These are phyloP conservation scores for Trichoderma atrobrunneum DNA, from an alignment of 2,329 filamentous ascomycete genomes.

Conservation along the genomic window DNA sequence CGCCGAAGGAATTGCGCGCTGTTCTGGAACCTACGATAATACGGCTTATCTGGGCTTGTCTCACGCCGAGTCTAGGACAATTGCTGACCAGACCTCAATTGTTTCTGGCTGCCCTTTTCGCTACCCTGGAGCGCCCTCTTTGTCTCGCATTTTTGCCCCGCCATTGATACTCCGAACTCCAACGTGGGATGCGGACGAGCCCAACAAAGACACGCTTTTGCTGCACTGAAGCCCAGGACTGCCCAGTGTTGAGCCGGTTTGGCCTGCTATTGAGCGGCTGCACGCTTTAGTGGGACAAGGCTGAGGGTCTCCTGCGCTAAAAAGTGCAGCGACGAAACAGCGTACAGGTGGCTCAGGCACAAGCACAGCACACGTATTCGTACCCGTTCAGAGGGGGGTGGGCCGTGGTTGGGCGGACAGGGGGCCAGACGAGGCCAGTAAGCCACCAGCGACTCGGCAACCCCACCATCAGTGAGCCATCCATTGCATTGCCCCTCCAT, in stretches of 20 bases:
- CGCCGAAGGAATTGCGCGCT: not conserved
- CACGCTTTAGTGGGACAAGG: slow-evolving; percentile 8
- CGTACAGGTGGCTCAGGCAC: not conserved
- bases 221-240: slow-evolving; percentile 7
- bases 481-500: slow-evolving; percentile 7
- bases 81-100: not conserved
- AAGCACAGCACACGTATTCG: slow-evolving; percentile 15
- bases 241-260: not conserved
- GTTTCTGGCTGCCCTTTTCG: not conserved
- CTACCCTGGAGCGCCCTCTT: not conserved
- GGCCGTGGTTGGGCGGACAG: slow-evolving; percentile 9
- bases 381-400: slow-evolving; percentile 15
- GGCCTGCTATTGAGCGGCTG: not conserved
- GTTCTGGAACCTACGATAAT: slow-evolving; percentile 1
- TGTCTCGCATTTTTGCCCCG: not conserved
- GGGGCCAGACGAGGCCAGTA: slow-evolving; percentile 2
- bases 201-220: not conserved
- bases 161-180: not conserved
- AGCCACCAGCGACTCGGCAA: slow-evolving; percentile 7
- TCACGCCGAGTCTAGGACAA: not conserved
- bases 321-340: not conserved
- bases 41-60: slow-evolving; percentile 5
- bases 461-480: slow-evolving; percentile 6
- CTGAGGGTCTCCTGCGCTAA: slow-evolving; percentile 9
- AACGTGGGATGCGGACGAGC: not conserved